Evolutionary conservation across 148 eudicot genomes (phyloP).

Genomic region (Vaccinium macrocarpon): DNA sequence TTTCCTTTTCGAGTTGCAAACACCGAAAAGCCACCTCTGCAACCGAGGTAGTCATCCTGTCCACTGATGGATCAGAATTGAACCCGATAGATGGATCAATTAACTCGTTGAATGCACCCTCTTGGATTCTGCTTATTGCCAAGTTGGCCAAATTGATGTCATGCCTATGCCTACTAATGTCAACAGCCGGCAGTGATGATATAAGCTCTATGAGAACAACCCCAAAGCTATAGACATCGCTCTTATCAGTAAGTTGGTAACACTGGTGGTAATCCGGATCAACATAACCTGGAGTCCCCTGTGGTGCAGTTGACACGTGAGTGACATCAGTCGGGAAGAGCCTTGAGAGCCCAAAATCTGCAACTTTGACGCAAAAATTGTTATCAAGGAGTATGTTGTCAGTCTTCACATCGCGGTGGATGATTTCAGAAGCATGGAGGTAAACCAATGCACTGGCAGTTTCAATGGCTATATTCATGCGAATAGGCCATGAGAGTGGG

Average conservation of each 20-base stretch:
- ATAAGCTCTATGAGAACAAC: conserved; percentile 20
- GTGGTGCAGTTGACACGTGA: too few species aligned
- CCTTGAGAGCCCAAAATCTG: too few species aligned
- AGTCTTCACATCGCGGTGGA: too few species aligned
- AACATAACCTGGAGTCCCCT: too few species aligned
- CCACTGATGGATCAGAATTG: conserved; percentile 22
- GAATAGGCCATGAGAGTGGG: too few species aligned
- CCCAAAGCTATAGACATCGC: conserved; percentile 66
- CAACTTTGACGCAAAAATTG: too few species aligned
- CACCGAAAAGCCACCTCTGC: conserved; percentile 35
- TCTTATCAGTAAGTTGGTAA: conserved; percentile 41
- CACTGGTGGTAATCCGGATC: too few species aligned
- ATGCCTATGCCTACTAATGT: conserved; percentile 26
- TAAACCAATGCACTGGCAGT: too few species aligned
- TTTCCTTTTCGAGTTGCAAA: conserved; percentile 8
- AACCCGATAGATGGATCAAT: conserved; percentile 30
- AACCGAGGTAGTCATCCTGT: conserved; percentile 20
- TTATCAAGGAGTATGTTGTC: too few species aligned
- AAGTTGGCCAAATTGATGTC: conserved; percentile 35
- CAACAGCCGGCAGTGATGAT: conserved; percentile 37
- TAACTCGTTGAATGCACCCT: conserved; percentile 21
- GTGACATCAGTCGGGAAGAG: too few species aligned
- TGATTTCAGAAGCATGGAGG: too few species aligned
- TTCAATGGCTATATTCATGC: too few species aligned
- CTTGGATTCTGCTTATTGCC: conserved; percentile 34